Evolutionary conservation across 192 early-diverging fungal genomes (phyloP).

Genomic region (Entomortierella parvispora): DNA sequence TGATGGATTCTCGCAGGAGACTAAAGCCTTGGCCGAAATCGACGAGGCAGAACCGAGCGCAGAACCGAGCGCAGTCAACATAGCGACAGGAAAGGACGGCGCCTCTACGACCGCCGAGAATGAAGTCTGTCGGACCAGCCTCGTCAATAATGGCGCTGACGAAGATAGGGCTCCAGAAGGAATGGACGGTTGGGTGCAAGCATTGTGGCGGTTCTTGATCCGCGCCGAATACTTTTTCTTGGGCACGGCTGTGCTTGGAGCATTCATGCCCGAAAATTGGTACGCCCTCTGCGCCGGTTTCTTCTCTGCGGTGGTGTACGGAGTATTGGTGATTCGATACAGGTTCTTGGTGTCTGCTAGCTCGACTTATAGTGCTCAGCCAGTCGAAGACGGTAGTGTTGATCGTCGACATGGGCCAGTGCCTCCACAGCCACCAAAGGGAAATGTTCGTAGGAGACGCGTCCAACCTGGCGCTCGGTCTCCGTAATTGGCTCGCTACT

Average conservation of each 20-base stretch:
- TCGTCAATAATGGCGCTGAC: background rate
- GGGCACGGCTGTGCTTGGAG: slow-evolving; percentile 36
- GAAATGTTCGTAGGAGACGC: no score
- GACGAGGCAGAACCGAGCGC: no score
- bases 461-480: no score
- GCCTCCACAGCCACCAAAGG: background rate
- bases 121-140: background rate
- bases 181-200: slow-evolving; percentile 26
- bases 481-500: no score
- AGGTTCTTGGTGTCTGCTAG: slow-evolving; percentile 15
- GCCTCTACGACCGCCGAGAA: no score
- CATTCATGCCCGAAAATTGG: slow-evolving; percentile 36
- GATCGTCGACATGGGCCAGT: background rate
- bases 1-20: no score
- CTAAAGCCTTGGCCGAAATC: no score
- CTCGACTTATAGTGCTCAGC: no score
- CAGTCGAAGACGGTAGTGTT: no score
- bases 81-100: no score
- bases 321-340: slow-evolving; percentile 15
- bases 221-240: slow-evolving; percentile 34
- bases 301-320: slow-evolving; percentile 34
- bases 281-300: slow-evolving; percentile 30
- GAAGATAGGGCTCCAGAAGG: background rate
- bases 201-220: slow-evolving; percentile 25
- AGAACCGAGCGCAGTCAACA: no score